Evolutionary conservation across 306 rosid genomes (phyloP).

Genomic region (Vigna reflexopilosa): DNA sequence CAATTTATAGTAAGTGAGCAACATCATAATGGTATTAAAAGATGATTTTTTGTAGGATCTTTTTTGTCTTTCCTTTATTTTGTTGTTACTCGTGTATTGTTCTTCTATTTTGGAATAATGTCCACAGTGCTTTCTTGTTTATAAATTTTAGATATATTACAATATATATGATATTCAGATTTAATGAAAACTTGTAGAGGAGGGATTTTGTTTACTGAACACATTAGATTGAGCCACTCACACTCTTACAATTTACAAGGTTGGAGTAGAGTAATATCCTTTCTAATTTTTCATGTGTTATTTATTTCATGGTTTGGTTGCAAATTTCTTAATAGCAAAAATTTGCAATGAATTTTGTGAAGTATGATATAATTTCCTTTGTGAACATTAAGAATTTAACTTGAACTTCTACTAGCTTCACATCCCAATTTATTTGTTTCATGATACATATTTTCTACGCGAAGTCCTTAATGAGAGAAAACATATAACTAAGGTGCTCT

Average conservation of each 20-base stretch:
- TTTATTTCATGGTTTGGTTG: constrained; percentile 32
- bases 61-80: not conserved
- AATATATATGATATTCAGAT: constrained; percentile 4
- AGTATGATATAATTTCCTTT: constrained; percentile 28
- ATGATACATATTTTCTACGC: constrained; percentile 6
- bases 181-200: constrained; percentile 6
- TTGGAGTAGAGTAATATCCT: not conserved
- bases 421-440: constrained; percentile 24
- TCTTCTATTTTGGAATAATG: not conserved
- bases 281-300: constrained; percentile 25
- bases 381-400: constrained; percentile 28
- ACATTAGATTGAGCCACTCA: too few relatives aligned
- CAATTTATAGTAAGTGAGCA: too few relatives aligned
- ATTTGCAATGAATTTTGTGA: constrained; percentile 31
- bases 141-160: not conserved
- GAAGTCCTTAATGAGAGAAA: constrained; percentile 9
- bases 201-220: not conserved
- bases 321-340: constrained; percentile 10
- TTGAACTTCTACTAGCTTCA: constrained; percentile 32
- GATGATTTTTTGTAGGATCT: too few relatives aligned
- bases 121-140: not conserved
- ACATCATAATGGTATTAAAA: too few relatives aligned
- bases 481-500: constrained; percentile 1
- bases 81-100: too few relatives aligned
- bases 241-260: too few relatives aligned